These are phyloP conservation scores for Candida pseudoglaebosa DNA, from an alignment of 805 yeast species.

Conservation along the genomic window DNA sequence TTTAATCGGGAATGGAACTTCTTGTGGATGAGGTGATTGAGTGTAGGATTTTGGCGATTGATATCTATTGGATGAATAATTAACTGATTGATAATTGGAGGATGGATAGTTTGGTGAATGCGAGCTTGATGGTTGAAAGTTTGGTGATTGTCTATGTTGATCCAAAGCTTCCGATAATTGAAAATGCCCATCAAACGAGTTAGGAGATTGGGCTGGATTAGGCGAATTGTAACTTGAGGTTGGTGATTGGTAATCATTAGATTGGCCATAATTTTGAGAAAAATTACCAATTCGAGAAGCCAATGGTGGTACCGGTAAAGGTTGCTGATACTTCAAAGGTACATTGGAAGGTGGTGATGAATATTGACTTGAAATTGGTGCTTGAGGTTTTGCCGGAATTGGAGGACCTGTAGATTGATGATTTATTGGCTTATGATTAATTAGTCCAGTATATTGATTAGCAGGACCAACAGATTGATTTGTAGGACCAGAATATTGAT, in stretches of 20 bases:
- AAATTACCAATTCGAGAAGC: not conserved
- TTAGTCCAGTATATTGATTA: too few relatives aligned
- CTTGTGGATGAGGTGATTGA: not conserved
- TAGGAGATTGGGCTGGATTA: not conserved
- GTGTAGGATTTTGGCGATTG: not conserved
- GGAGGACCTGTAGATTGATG: slow-evolving; percentile 21
- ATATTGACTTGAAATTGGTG: not conserved
- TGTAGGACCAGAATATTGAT: too few relatives aligned
- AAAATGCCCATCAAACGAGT: not conserved
- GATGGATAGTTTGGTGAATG: not conserved
- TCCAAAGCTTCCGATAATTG: too few relatives aligned
- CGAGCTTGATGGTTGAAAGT: not conserved
- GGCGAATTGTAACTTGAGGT: not conserved
- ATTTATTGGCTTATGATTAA: too few relatives aligned
- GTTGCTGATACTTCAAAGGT: slow-evolving; percentile 29
- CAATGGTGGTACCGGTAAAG: slow-evolving; percentile 24
- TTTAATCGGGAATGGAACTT: slow-evolving; percentile 2
- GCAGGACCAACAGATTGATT: slow-evolving; percentile 13
- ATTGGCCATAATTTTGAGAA: too few relatives aligned
- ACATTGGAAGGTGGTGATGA: slow-evolving; percentile 5
- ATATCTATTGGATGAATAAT: not conserved
- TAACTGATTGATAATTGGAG: not conserved
- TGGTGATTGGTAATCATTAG: slow-evolving; percentile 2
- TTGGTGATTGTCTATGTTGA: slow-evolving; percentile 3
- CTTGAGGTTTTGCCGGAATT: slow-evolving; percentile 20